Evolutionary conservation across 2,329 filamentous ascomycete species (phyloP).

Genomic region (Fusarium sp.): DNA sequence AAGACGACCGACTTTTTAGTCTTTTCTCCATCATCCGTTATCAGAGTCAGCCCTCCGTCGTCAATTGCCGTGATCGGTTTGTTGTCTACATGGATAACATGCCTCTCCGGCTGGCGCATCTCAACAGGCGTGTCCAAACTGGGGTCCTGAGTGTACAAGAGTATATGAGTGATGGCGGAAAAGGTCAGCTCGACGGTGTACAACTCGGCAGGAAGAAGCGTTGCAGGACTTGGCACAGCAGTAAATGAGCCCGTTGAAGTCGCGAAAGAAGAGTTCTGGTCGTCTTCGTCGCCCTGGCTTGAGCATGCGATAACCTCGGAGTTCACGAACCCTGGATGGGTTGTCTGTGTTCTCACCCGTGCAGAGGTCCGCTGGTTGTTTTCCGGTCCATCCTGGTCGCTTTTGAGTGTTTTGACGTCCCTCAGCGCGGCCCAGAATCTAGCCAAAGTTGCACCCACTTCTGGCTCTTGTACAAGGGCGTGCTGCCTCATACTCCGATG

Average conservation of each 20-base stretch:
- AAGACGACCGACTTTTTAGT: neutral
- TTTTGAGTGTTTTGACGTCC: neutral
- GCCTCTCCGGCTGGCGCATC: rapidly evolving
- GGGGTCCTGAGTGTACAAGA: neutral
- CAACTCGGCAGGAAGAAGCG: neutral
- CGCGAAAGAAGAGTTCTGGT: neutral
- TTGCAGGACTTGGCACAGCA: neutral
- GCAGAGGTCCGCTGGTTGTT: neutral
- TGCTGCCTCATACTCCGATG: neutral
- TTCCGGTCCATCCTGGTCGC: neutral
- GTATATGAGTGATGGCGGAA: neutral
- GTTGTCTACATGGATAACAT: rapidly evolving
- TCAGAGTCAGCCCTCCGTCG: neutral
- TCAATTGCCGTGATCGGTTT: neutral
- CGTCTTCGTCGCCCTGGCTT: neutral
- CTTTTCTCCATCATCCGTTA: rapidly evolving
- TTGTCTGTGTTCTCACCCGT: neutral
- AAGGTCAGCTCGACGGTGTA: neutral
- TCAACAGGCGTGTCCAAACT: neutral
- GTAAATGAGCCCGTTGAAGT: neutral
- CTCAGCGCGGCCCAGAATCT: neutral
- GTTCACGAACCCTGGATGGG: neutral
- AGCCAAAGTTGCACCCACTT: neutral
- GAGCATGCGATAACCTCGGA: neutral
- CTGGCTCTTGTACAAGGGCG: neutral